phyloP scores from a whole-genome alignment of 306 rosid species.

The Cucumis hystrix region DNA sequence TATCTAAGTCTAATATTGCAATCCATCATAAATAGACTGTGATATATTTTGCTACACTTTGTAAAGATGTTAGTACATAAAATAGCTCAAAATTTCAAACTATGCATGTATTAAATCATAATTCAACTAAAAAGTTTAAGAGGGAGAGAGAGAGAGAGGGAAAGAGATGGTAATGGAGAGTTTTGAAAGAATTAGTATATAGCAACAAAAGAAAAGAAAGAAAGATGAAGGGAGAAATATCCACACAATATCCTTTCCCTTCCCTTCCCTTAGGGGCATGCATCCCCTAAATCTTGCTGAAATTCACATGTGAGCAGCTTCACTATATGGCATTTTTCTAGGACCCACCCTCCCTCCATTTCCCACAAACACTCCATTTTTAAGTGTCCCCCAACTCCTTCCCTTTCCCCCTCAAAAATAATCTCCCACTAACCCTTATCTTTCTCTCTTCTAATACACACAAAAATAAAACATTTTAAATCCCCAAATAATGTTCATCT shows the following conservation, averaged over 20 bases:
- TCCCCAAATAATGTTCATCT: too few relatives aligned
- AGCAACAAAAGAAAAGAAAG: neutral
- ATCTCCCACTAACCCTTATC: neutral
- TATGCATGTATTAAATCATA: too few relatives aligned
- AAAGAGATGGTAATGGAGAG: neutral
- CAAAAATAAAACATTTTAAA: too few relatives aligned
- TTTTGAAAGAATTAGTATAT: neutral
- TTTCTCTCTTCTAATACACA: too few relatives aligned
- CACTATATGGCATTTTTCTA: neutral
- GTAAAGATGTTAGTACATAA: too few relatives aligned
- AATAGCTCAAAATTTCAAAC: too few relatives aligned
- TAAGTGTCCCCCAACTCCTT: neutral
- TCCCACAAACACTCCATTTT: slow-evolving; percentile 2
- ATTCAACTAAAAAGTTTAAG: neutral
- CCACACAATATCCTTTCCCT: neutral
- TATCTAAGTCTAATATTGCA: too few relatives aligned
- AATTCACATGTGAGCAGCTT: slow-evolving; percentile 1
- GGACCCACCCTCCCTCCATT: neutral
- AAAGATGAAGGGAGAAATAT: neutral
- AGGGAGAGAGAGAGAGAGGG: neutral
- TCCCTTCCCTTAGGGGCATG: neutral
- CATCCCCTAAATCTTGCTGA: slow-evolving; percentile 3
- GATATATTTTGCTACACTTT: too few relatives aligned
- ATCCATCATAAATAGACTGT: too few relatives aligned
- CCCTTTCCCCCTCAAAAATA: neutral